Percentiles rank a stretch among this genome's conserved stretches.
These are phyloP conservation scores for Oryza coarctata DNA, from an alignment of 176 grass and related monocot species.

Conservation along the genomic window DNA sequence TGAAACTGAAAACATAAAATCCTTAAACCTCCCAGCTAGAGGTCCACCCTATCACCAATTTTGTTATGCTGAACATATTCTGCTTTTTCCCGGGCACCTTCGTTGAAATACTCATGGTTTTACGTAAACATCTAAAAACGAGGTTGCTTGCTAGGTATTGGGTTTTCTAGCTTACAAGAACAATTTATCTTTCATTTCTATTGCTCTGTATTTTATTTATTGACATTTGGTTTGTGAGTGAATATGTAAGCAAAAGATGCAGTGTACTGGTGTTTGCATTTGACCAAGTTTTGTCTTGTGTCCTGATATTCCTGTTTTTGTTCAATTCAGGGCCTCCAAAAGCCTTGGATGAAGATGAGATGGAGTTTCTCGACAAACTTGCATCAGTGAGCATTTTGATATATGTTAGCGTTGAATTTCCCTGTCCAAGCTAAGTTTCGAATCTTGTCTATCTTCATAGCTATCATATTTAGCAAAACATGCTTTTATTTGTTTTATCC, in stretches of 20 bases:
- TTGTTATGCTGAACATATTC: no score
- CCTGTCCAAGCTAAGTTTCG: neutral
- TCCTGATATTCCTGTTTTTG: slow-evolving; percentile 17
- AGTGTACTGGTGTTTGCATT: neutral
- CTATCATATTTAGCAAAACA: neutral
- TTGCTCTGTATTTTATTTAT: neutral
- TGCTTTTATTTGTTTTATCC: neutral
- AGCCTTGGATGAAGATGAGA: slow-evolving; percentile 93
- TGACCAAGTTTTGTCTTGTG: neutral
- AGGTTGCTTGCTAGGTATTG: neutral
- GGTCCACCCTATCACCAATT: neutral
- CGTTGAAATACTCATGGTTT: no score
- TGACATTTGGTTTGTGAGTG: neutral
- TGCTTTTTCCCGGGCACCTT: no score
- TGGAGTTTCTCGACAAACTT: slow-evolving; percentile 81
- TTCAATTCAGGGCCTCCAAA: slow-evolving; percentile 80
- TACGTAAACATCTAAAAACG: neutral
- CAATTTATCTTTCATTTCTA: slow-evolving; percentile 9
- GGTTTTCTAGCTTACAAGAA: neutral
- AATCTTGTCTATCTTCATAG: neutral
- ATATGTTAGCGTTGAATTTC: slow-evolving; percentile 7
- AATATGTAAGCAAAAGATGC: neutral
- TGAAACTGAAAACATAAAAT: neutral
- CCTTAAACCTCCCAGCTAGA: neutral
- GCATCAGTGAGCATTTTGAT: slow-evolving; percentile 54